A percentile compares a stretch with the other conserved stretches of the same genome.
These are phyloP conservation scores for Geoglossum glabrum DNA, from an alignment of 495 filamentous ascomycete genomes.

Conservation along the genomic window DNA sequence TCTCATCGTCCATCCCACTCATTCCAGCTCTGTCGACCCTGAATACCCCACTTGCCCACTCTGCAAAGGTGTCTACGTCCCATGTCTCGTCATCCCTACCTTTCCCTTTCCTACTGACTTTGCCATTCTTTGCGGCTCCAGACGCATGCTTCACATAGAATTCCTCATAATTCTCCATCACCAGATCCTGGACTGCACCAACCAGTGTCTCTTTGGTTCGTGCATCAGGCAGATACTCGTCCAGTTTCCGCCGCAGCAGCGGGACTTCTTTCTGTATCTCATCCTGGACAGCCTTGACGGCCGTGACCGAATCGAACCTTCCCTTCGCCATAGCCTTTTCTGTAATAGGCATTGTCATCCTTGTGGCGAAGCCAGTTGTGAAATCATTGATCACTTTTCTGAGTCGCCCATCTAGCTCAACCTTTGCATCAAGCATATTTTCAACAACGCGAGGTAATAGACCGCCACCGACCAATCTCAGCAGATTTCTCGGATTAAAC, in stretches of 20 bases:
- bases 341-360: slow-evolving; percentile 12
- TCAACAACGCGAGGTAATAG: slow-evolving; percentile 41
- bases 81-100: slow-evolving; percentile 23
- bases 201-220: slow-evolving; percentile 42
- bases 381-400: slow-evolving; percentile 14
- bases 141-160: slow-evolving; percentile 27
- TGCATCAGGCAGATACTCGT: slow-evolving; percentile 37
- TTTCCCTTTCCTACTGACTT: slow-evolving; percentile 6
- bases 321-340: slow-evolving; percentile 3
- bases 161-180: slow-evolving; percentile 36
- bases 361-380: slow-evolving; percentile 10
- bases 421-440: slow-evolving; percentile 57
- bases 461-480: slow-evolving; percentile 36
- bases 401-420: slow-evolving; percentile 22
- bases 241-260: slow-evolving; percentile 20
- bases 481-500: slow-evolving; percentile 43
- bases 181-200: slow-evolving; percentile 38
- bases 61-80: slow-evolving; percentile 41
- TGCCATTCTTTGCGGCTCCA: background rate
- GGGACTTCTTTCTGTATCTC: slow-evolving; percentile 11
- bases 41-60: slow-evolving; percentile 38
- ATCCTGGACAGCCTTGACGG: slow-evolving; percentile 10
- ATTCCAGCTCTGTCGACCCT: slow-evolving; percentile 16
- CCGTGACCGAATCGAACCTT: slow-evolving; percentile 9
- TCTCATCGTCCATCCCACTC: background rate